Evolutionary conservation across 805 yeast genomes (phyloP).

Genomic region (Cephaloascus fragrans): DNA sequence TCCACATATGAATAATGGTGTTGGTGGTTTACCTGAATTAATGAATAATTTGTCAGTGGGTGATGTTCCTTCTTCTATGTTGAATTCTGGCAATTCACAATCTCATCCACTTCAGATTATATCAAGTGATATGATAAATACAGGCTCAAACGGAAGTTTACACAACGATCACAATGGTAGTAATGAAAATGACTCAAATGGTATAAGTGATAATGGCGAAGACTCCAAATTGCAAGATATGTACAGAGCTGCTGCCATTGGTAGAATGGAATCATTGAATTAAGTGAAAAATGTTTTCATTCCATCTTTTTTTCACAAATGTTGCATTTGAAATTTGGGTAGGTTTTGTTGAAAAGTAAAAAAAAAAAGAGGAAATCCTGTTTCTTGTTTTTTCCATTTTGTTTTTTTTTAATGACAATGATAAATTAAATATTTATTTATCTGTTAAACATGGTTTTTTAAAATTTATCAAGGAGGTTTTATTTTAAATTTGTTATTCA

Average conservation of each 20-base stretch:
- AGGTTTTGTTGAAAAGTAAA: too few relatives aligned
- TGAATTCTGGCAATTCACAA: neutral
- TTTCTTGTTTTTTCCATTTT: too few relatives aligned
- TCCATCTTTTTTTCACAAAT: too few relatives aligned
- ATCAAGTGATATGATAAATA: neutral
- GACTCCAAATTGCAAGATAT: conserved; percentile 11
- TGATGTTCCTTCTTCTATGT: conserved; percentile 3
- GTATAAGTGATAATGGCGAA: conserved; percentile 1
- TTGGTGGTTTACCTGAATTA: conserved; percentile 4
- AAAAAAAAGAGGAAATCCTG: too few relatives aligned
- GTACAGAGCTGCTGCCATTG: conserved; percentile 14
- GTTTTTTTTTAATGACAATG: neutral
- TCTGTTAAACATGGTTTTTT: neutral
- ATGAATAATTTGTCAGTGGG: conserved; percentile 4
- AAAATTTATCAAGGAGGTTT: neutral
- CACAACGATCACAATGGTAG: conserved; percentile 8
- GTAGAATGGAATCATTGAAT: conserved; percentile 10
- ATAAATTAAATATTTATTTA: too few relatives aligned
- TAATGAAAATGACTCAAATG: conserved; percentile 12
- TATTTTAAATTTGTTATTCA: too few relatives aligned
- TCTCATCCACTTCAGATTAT: neutral
- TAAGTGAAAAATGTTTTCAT: too few relatives aligned
- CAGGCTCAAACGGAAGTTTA: neutral
- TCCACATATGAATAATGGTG: conserved; percentile 4
- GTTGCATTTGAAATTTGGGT: too few relatives aligned